phyloP scores from a whole-genome alignment of 768 basidiomycete genomes.

The Suillus subaureus region DNA sequence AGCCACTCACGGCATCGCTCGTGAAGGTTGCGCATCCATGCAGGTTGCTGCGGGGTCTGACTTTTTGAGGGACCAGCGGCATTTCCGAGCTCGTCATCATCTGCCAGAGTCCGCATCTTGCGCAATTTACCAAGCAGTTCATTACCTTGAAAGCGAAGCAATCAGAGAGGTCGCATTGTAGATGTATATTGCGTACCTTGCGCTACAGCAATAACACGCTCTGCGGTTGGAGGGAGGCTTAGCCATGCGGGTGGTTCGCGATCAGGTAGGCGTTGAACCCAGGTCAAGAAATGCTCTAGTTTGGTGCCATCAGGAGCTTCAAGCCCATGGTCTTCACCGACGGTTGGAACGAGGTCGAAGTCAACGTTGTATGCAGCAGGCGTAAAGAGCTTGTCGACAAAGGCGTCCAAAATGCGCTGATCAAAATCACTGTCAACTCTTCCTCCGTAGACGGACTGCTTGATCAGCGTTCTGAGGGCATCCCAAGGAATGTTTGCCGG shows the following conservation, averaged over 20 bases:
- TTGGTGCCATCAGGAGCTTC: conserved; percentile 89
- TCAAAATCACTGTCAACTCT: conserved; percentile 95
- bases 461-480: conserved; percentile 90
- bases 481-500: conserved; percentile 94
- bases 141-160: conserved; percentile 53
- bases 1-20: conserved; percentile 89
- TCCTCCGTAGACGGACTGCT: conserved; percentile 95
- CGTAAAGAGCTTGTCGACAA: conserved; percentile 90
- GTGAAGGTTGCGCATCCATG: conserved; percentile 90
- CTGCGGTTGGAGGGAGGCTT: conserved; percentile 89
- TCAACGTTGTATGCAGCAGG: conserved; percentile 89
- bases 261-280: conserved; percentile 89
- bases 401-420: conserved; percentile 88
- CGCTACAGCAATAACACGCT: conserved; percentile 86
- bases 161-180: conserved; percentile 10
- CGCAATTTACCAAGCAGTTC: conserved; percentile 83
- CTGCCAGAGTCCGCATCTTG: conserved; percentile 88
- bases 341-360: conserved; percentile 81
- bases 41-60: conserved; percentile 76
- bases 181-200: conserved; percentile 63
- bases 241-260: conserved; percentile 95
- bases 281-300: conserved; percentile 85
- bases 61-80: conserved; percentile 60
- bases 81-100: conserved; percentile 70
- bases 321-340: conserved; percentile 57